Conservation (phyloP, 768 basidiomycete species). For the Naganishia onofrii region DNA sequence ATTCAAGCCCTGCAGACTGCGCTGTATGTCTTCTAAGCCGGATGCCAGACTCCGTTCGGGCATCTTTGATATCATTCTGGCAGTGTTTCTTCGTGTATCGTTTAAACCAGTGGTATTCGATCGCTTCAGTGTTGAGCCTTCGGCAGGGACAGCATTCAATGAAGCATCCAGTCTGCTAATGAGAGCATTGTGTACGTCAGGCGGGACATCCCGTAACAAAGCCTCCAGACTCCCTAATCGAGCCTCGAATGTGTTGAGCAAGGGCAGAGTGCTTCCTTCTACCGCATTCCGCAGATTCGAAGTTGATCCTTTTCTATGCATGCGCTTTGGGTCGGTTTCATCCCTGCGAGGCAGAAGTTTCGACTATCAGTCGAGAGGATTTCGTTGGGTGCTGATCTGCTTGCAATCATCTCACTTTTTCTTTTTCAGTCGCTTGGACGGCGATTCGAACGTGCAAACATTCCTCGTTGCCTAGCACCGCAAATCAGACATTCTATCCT, state of each 20-base stretch:
- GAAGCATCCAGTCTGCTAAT: constrained; percentile 49
- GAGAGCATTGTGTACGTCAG: constrained; percentile 52
- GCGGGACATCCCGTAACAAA: constrained; percentile 52
- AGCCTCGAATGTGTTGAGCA: constrained; percentile 38
- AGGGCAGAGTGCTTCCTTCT: background rate
- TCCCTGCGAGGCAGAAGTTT: background rate
- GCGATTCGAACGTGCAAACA: constrained; percentile 52
- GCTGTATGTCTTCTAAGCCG: constrained; percentile 43
- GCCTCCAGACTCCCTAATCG: constrained; percentile 51
- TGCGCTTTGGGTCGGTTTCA: constrained; percentile 7
- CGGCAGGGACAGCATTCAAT: constrained; percentile 9
- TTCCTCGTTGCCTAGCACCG: constrained; percentile 31
- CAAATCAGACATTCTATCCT: background rate
- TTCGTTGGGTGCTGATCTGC: background rate
- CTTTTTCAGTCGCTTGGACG: constrained; percentile 38
- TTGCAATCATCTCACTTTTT: constrained; percentile 24
- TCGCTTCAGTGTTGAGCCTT: background rate
- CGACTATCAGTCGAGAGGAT: background rate
- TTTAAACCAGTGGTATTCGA: background rate
- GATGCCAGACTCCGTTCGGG: constrained; percentile 1
- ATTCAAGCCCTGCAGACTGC: constrained; percentile 50
- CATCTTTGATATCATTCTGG: constrained; percentile 7
- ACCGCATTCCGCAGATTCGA: background rate
- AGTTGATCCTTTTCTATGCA: background rate
- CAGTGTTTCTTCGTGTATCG: background rate